Evolutionary conservation across 768 basidiomycete genomes (phyloP).

Genomic region (Suillus spraguei): DNA sequence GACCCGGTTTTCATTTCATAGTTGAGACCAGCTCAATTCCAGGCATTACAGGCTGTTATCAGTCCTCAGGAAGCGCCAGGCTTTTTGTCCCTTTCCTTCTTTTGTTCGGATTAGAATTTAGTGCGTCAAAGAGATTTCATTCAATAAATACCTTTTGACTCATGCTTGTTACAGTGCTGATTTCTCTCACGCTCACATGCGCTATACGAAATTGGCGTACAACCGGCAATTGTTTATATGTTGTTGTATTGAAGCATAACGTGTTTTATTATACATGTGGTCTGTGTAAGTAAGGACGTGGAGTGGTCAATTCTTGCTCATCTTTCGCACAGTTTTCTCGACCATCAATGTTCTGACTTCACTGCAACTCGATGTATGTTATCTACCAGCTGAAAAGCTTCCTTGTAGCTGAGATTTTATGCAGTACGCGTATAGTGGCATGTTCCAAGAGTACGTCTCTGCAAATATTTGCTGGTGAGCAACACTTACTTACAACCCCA

Average conservation of each 20-base stretch:
- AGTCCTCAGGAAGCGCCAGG: not conserved
- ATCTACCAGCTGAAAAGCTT: not conserved
- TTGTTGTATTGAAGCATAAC: slow-evolving; percentile 11
- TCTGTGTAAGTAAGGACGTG: slow-evolving; percentile 1
- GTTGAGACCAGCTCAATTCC: not conserved
- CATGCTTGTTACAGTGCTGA: slow-evolving; percentile 3
- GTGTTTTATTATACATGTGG: slow-evolving; percentile 13
- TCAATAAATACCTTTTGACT: not conserved
- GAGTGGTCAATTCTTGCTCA: not conserved
- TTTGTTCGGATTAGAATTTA: slow-evolving; percentile 10
- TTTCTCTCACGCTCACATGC: slow-evolving; percentile 7
- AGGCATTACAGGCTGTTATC: not conserved
- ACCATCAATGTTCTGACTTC: slow-evolving; percentile 8
- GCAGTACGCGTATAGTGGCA: slow-evolving; percentile 11
- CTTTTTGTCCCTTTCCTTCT: slow-evolving; percentile 12
- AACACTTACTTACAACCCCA: not conserved
- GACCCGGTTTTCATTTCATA: not conserved
- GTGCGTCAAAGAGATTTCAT: not conserved
- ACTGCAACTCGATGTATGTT: slow-evolving; percentile 6
- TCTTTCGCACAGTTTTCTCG: slow-evolving; percentile 5
- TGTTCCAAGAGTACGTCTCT: slow-evolving; percentile 12
- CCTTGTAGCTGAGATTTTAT: not conserved
- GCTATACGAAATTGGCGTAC: slow-evolving; percentile 5
- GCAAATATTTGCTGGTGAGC: not conserved
- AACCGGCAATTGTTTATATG: not conserved